Evolutionary conservation across 345 rosid species (phyloP), one percentile per base, ranked within the genome.

Genomic region (Nephelium lappaceum): DNA sequence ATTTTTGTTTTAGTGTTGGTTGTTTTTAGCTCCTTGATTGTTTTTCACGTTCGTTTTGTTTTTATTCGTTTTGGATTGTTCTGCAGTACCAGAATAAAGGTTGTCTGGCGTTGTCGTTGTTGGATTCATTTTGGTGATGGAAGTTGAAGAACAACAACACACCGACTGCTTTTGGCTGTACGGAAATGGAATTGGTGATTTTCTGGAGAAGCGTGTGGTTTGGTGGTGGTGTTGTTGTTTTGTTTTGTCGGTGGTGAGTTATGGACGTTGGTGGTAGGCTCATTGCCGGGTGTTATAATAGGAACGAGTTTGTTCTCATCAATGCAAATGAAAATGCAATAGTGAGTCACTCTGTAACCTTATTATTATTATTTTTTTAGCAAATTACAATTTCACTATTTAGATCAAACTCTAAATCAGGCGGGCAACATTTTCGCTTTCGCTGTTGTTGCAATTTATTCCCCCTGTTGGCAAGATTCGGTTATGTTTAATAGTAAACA

Each of bases 261-360:
- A 95, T 95, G 97, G 88, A 91, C 82, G 93, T 98, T 61, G 90
- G 97, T 7, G 98, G 98, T 69, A 87, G 97, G 39, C 98, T 95
- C 78, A 73, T 95, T 85, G 98, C 98, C 79, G 98, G 98, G 7
- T 95, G 98, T 78, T 97, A 95, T 79, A 93, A 95, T 79, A 84
- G 98, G 81, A 95, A 95, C 79, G 98, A 95, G 85, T 93, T 95
- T 83, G 97, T 93, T 49, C 89, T 93, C 55, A 93, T 95, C 66
- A 95, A 93, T 87, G 98, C 98, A n/a, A 98, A 95, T 69, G 98
- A 95, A 85, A 87, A 76, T 81, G 91, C 85, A 21, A 83, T 93
- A 84, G 98, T 95, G 86, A 80, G 94, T 31, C n/a, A n/a, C n/a
- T n/a, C n/a, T n/a, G n/a, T n/a, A n/a, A n/a, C n/a, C n/a, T n/a